These are phyloP conservation scores for Daldinia childiae DNA, from an alignment of 495 filamentous ascomycete species.

Conservation along the genomic window DNA sequence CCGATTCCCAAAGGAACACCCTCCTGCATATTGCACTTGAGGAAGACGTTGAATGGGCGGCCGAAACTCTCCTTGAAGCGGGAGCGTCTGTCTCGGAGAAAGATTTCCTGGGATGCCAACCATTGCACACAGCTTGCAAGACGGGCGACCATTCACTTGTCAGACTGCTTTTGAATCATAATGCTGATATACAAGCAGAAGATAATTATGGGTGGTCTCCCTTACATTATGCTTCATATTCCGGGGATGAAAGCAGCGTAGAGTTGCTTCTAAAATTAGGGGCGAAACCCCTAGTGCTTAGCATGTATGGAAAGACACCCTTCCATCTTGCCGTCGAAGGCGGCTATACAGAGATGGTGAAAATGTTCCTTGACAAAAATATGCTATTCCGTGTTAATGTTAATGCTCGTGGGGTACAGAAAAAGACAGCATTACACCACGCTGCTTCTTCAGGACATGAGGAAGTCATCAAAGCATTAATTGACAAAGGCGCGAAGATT, in stretches of 20 bases:
- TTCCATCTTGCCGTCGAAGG: not conserved
- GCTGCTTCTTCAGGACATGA: not conserved
- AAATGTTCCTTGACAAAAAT: not conserved
- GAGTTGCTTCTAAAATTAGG: not conserved
- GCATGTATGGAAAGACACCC: not conserved
- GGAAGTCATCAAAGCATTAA: not conserved
- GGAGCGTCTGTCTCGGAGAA: slow-evolving; percentile 1
- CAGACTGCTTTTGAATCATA: not conserved
- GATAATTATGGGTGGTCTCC: not conserved
- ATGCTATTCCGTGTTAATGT: not conserved
- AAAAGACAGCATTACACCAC: slow-evolving; percentile 13
- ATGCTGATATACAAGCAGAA: not conserved
- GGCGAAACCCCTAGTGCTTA: not conserved
- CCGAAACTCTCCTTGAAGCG: not conserved
- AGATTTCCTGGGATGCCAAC: not conserved
- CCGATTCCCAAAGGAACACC: no score
- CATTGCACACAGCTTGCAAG: not conserved
- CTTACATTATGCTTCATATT: no score
- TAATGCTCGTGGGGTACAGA: not conserved
- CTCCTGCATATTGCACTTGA: slow-evolving; percentile 8
- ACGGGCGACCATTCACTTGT: not conserved
- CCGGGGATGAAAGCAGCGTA: no score
- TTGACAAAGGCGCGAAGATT: not conserved
- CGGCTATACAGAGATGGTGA: not conserved
- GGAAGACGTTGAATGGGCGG: slow-evolving; percentile 6